Percentiles rank a stretch among this genome's conserved stretches.
These are phyloP conservation scores for Tympanopsis confertula DNA, from an alignment of 2,329 filamentous ascomycete species.

Conservation along the genomic window DNA sequence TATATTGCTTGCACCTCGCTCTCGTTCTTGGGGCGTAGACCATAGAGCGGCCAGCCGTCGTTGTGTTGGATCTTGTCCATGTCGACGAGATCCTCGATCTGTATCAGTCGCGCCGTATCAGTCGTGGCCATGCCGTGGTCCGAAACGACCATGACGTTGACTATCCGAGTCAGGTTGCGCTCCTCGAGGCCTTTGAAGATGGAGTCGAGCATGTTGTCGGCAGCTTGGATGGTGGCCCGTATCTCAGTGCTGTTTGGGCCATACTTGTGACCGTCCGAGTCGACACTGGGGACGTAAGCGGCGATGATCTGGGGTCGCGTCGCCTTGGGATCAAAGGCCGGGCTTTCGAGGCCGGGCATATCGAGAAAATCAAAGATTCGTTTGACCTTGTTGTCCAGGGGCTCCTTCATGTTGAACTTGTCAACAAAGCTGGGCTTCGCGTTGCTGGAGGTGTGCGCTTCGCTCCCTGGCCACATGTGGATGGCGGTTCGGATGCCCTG, in stretches of 20 bases:
- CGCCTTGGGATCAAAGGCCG: constrained; percentile 31
- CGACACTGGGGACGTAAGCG: constrained; percentile 88
- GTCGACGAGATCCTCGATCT: constrained; percentile 82
- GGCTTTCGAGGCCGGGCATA: constrained; percentile 59
- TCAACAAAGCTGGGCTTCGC: constrained; percentile 73
- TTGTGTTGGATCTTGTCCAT: constrained; percentile 65
- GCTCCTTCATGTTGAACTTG: constrained; percentile 70
- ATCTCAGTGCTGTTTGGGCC: constrained; percentile 95
- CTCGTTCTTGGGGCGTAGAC: constrained; percentile 67
- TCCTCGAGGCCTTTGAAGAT: constrained; percentile 66
- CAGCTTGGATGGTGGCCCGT: constrained; percentile 61
- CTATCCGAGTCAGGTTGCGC: constrained; percentile 76
- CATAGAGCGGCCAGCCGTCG: constrained; percentile 90
- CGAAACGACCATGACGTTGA: constrained; percentile 91
- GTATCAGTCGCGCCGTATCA: constrained; percentile 65
- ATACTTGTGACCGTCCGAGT: constrained; percentile 73
- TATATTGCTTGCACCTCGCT: constrained; percentile 59
- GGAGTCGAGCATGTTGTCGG: constrained; percentile 69
- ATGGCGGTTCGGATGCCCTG: constrained; percentile 70
- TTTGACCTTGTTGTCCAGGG: constrained; percentile 62
- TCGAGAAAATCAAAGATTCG: constrained; percentile 77
- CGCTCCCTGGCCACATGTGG: constrained; percentile 98
- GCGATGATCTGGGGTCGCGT: constrained; percentile 82
- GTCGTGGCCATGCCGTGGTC: constrained; percentile 98
- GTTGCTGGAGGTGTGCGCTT: constrained; percentile 67